Evolutionary conservation across 345 rosid species (phyloP), one percentile per base, ranked within the genome.

Genomic region (Salix suchowensis): DNA sequence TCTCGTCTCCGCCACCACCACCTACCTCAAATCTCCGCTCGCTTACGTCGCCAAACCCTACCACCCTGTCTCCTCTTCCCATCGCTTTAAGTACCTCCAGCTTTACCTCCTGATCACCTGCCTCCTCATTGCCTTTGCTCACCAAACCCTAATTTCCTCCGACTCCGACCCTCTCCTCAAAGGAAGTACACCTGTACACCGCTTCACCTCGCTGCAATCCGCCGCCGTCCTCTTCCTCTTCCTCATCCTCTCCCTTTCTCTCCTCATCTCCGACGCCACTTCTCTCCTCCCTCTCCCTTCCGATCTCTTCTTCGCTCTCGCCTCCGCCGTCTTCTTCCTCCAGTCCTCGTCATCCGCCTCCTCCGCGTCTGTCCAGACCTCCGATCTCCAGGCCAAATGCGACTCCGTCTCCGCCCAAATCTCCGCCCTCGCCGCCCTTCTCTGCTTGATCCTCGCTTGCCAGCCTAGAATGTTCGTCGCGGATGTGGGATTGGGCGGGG

Each of bases 121-220:
- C 74, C 97, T 96, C 34, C 82, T 91, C 88, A 24, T 89, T 61
- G 85, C 97, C 71, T 86, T 85, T 71, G 81, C 81, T 76, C 94
- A 91, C 89, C 91, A 91, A 82, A 82, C 88, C 86, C 76, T 90
- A 55, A 61, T 82, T 72, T 89, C 99, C 48, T 73, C 89, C 83
- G 88, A 89, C 81, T 80, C 94, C 55, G 97, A 93, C 76, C 99
- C 98, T 11, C 94, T 93, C 75, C 81, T 92, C 72, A 89, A 89
- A 77, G 98, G 99, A 60, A 81, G 88, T 68, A 85, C 97, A 28
- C 96, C 99, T 15, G 97, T 96, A 76, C 96, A 93, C 84, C 86
- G 77, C 84, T 91, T 96, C 86, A 74, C 88, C 74, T 84, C 98
- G 69, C 97, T 96, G 77, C 91, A 89, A 37, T 88, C 92, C 71